These are phyloP conservation scores for Neocallimastix lanati DNA, from an alignment of 192 early-diverging fungal genomes.

Conservation along the genomic window DNA sequence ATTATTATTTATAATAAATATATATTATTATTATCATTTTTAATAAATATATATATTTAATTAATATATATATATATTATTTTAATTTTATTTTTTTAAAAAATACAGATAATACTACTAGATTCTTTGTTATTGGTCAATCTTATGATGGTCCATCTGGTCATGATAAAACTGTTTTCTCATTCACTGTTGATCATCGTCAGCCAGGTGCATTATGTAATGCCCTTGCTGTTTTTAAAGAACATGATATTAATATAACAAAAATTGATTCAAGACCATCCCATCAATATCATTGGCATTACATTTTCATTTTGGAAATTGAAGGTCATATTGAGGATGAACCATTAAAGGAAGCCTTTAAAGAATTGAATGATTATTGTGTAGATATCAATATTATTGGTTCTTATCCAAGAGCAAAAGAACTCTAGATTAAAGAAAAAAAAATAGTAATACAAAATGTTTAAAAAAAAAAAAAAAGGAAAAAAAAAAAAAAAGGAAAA, in stretches of 20 bases:
- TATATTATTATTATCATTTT: too few species aligned
- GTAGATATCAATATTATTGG: conserved; percentile 61
- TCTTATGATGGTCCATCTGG: conserved; percentile 41
- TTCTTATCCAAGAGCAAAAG: conserved; percentile 40
- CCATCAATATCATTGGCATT: conserved; percentile 61
- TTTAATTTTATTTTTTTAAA: too few species aligned
- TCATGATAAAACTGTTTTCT: conserved; percentile 59
- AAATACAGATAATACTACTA: conserved; percentile 81
- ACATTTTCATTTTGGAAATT: conserved; percentile 85
- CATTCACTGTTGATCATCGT: conserved; percentile 81
- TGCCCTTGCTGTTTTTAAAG: conserved; percentile 60
- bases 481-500: too few species aligned
- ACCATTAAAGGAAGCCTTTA: conserved; percentile 42
- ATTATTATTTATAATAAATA: too few species aligned
- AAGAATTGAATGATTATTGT: conserved; percentile 50
- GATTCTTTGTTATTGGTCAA: conserved; percentile 76
- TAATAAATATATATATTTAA: too few species aligned
- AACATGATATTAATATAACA: conserved; percentile 61
- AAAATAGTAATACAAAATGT: too few species aligned
- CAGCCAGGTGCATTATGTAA: conserved; percentile 73
- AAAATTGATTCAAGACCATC: conserved; percentile 84
- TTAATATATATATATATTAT: too few species aligned
- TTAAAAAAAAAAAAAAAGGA: too few species aligned
- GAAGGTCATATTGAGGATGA: conserved; percentile 57
- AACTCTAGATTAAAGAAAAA: neutral